Conservation (phyloP, 306 rosid species). For the Vigna hirtella region DNA sequence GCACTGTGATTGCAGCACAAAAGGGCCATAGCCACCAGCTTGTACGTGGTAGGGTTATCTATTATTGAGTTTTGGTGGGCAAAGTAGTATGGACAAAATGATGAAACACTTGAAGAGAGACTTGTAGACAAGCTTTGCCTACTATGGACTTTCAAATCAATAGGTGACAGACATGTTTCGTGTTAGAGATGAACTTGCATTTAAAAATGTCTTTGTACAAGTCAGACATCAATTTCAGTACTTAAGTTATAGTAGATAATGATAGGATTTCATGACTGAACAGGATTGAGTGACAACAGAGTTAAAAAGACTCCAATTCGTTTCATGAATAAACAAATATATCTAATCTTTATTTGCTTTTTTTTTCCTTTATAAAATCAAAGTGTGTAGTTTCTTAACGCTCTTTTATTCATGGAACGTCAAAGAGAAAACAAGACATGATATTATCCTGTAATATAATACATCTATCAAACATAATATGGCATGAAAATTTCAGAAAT, state of each 20-base stretch:
- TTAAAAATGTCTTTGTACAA: not conserved
- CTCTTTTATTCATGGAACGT: not conserved
- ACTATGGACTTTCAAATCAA: conserved; percentile 17
- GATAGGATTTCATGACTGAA: not conserved
- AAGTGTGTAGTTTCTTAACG: not conserved
- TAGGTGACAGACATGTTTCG: not conserved
- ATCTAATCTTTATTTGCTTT: not conserved
- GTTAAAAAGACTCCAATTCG: no score
- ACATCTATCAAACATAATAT: not conserved
- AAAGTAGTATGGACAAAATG: conserved; percentile 24
- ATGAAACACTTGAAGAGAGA: not conserved
- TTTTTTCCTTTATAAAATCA: not conserved
- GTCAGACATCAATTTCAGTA: conserved; percentile 4
- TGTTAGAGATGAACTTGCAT: conserved; percentile 4
- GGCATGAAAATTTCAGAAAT: not conserved
- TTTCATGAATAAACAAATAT: no score
- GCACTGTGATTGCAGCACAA: conserved; percentile 19
- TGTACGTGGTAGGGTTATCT: conserved; percentile 36
- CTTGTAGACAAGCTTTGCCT: not conserved
- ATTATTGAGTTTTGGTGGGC: conserved; percentile 29
- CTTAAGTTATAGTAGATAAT: not conserved
- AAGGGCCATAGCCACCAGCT: conserved; percentile 24
- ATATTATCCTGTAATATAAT: no score
- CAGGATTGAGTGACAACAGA: not conserved
- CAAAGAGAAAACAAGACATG: not conserved